A percentile compares a stretch with the other conserved stretches of the same genome.
These are phyloP conservation scores for Diplodia sapinea DNA, from an alignment of 2,329 filamentous ascomycete species.

Conservation along the genomic window DNA sequence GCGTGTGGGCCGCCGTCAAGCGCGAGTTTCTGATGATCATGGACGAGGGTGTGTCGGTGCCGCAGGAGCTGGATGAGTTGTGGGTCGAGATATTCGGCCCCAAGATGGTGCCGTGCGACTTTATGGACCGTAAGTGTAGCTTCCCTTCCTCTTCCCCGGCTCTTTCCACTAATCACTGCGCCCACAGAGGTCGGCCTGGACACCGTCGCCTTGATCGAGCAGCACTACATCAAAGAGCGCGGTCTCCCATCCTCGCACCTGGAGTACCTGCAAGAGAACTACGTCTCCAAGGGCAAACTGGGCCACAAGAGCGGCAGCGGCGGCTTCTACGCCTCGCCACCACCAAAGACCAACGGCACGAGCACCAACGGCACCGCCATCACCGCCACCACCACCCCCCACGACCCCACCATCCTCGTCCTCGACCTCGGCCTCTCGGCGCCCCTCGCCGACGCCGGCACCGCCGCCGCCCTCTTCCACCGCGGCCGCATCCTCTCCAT, in stretches of 20 bases:
- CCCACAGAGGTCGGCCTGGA: constrained; percentile 55
- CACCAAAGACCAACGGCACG: no score
- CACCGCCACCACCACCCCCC: not conserved
- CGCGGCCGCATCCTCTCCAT: constrained; percentile 22
- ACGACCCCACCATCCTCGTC: constrained; percentile 2
- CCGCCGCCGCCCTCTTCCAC: not conserved
- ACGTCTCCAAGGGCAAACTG: constrained; percentile 55
- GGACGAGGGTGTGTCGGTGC: constrained; percentile 56
- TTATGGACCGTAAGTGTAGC: constrained; percentile 51
- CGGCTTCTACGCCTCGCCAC: constrained; percentile 43
- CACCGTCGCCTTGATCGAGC: constrained; percentile 60
- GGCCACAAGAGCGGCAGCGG: constrained; percentile 50
- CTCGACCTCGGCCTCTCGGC: constrained; percentile 23
- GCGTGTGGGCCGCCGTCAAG: constrained; percentile 64
- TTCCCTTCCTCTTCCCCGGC: not conserved
- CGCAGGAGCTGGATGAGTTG: constrained; percentile 58
- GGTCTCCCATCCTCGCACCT: constrained; percentile 49
- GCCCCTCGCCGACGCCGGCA: not conserved
- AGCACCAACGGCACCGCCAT: not conserved
- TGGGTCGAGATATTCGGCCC: constrained; percentile 51
- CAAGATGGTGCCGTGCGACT: constrained; percentile 43
- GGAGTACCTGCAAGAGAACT: constrained; percentile 54
- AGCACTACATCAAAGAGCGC: constrained; percentile 60
- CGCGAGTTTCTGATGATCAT: constrained; percentile 58
- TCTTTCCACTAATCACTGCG: not conserved